A percentile compares a stretch with the other conserved stretches of the same genome.
Conservation (phyloP, 202 grass and related monocot genomes). For the Carex sylvatica region DNA sequence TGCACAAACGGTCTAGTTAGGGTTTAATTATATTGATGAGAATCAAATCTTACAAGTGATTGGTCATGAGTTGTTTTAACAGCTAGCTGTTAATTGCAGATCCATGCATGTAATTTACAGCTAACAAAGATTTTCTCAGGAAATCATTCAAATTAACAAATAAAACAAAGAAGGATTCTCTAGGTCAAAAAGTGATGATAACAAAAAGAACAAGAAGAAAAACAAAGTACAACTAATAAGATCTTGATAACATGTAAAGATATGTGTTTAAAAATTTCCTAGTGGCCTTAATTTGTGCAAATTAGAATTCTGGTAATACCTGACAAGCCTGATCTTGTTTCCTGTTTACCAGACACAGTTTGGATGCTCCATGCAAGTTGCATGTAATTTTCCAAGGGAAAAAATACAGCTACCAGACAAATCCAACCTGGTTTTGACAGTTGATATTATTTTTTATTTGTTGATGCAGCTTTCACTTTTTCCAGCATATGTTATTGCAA, state of each 20-base stretch:
- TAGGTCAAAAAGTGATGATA: not conserved
- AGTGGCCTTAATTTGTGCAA: not conserved
- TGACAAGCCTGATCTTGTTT: slow-evolving; percentile 14
- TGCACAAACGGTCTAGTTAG: not conserved
- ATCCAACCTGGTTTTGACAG: not conserved
- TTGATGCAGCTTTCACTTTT: not conserved
- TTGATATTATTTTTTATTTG: not conserved
- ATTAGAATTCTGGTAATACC: not conserved
- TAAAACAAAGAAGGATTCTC: not conserved
- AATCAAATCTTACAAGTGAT: slow-evolving; percentile 8
- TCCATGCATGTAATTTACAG: not conserved
- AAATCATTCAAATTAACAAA: not conserved
- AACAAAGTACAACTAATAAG: not conserved
- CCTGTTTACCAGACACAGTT: not conserved
- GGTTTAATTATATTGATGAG: not conserved
- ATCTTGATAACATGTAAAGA: slow-evolving; percentile 7
- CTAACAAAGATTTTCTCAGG: not conserved
- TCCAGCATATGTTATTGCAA: not conserved
- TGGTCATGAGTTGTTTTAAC: not conserved
- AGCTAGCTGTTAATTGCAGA: not conserved
- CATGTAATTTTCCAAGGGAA: not conserved
- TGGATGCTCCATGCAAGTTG: slow-evolving; percentile 18
- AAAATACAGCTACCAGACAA: not conserved
- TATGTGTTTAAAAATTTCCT: not conserved
- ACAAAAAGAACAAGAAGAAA: not conserved